A percentile compares a stretch with the other conserved stretches of the same genome.
These are phyloP conservation scores for Forsythia viridissima DNA, from an alignment of 257 asterid genomes.

Conservation along the genomic window DNA sequence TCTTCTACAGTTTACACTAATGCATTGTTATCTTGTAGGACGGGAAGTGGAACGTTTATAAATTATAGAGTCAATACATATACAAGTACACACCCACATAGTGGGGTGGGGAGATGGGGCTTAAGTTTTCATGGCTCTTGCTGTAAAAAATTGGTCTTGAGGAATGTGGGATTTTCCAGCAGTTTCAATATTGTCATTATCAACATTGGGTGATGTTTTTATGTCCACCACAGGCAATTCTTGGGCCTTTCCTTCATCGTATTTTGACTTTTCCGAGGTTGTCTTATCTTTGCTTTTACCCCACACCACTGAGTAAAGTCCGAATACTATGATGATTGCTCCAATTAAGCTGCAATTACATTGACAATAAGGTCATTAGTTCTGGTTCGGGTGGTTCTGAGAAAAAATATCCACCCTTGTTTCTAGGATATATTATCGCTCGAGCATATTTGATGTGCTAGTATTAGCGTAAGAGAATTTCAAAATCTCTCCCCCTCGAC, in stretches of 20 bases:
- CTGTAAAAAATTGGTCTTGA: not conserved
- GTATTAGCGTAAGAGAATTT: too few relatives aligned
- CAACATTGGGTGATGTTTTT: slow-evolving; percentile 3
- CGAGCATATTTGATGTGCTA: too few relatives aligned
- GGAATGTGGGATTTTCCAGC: slow-evolving; percentile 15
- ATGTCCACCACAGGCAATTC: slow-evolving; percentile 46
- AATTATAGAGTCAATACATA: not conserved
- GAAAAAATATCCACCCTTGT: too few relatives aligned
- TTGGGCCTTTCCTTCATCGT: slow-evolving; percentile 25
- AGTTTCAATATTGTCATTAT: not conserved
- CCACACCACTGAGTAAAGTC: slow-evolving; percentile 81
- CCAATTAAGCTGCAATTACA: slow-evolving; percentile 60
- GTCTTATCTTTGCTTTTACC: slow-evolving; percentile 72
- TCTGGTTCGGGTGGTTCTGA: not conserved
- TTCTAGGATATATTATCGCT: too few relatives aligned
- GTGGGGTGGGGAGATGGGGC: not conserved
- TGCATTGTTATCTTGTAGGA: too few relatives aligned
- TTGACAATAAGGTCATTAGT: not conserved
- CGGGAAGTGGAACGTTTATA: not conserved
- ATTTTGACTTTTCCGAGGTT: slow-evolving; percentile 13
- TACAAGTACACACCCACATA: not conserved
- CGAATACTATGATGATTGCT: slow-evolving; percentile 66
- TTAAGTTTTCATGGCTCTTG: slow-evolving; percentile 21
- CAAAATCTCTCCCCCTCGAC: too few relatives aligned
- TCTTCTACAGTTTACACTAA: too few relatives aligned